Conservation (phyloP, 352 stramenopile species). For the Phytophthora hybrid region DNA sequence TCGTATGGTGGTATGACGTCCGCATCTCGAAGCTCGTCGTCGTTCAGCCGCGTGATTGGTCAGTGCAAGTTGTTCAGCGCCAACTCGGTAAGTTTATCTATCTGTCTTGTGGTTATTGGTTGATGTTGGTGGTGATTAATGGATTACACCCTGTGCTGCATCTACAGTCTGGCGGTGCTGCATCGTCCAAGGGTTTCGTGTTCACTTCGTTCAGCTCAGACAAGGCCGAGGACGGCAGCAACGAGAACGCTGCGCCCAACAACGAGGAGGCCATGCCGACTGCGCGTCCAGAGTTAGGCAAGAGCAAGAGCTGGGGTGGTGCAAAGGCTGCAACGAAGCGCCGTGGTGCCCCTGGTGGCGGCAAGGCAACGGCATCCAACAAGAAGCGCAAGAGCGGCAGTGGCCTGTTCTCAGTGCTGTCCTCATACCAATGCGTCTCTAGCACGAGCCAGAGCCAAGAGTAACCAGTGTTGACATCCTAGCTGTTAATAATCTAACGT, state of each 20-base stretch:
- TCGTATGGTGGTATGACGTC: slow-evolving; percentile 61
- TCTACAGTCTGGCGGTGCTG: slow-evolving; percentile 21
- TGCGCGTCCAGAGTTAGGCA: slow-evolving; percentile 38
- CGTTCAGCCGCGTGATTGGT: slow-evolving; percentile 71
- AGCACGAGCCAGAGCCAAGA: slow-evolving; percentile 49
- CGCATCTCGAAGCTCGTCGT: slow-evolving; percentile 56
- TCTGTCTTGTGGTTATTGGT: neutral
- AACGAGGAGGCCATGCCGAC: slow-evolving; percentile 31
- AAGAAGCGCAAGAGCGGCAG: slow-evolving; percentile 62
- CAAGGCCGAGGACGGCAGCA: slow-evolving; percentile 40
- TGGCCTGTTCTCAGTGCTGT: slow-evolving; percentile 74
- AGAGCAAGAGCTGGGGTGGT: slow-evolving; percentile 66
- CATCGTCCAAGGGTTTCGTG: slow-evolving; percentile 75
- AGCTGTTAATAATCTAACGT: neutral
- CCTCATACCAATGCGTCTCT: slow-evolving; percentile 73
- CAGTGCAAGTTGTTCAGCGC: slow-evolving; percentile 80
- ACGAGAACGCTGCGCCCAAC: slow-evolving; percentile 46
- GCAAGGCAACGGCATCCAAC: neutral
- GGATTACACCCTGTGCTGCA: slow-evolving; percentile 4
- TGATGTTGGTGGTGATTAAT: slow-evolving; percentile 11
- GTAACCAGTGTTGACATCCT: slow-evolving; percentile 4
- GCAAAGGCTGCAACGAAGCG: slow-evolving; percentile 37
- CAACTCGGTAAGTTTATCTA: slow-evolving; percentile 55
- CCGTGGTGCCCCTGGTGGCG: slow-evolving; percentile 1
- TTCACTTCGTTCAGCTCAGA: slow-evolving; percentile 78